Evolutionary conservation across 441 rosid genomes (phyloP), one percentile per base, ranked within the genome.

Genomic region (Manihot esculenta): DNA sequence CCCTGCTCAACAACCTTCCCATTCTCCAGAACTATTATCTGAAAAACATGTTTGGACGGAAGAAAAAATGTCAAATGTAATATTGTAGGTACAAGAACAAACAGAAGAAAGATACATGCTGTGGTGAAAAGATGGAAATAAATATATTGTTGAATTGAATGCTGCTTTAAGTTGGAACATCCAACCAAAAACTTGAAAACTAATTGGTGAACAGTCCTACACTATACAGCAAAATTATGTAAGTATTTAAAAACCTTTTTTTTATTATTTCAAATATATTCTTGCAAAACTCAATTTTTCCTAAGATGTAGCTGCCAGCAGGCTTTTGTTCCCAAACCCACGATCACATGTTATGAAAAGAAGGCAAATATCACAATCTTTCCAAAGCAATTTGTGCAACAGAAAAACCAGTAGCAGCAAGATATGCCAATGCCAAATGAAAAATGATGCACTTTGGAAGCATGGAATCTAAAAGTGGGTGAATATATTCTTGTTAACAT

Each of bases 1-100:
- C 99, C 99, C 60, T 96, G 98, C 71, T 96, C 97, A 21, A 93
- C 87, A 71, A 96, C 97, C 88, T 82, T 91, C 82, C 99, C 98
- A 61, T 80, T 83, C 86, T 93, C 98, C 81, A 96, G 77, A 71
- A 96, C 97, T 70, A 96, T 84, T 65, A 96, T 96, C 98, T 94
- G 93, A 71, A 4, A 59, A 50, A 69, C 60, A 75, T 50, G 38
- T 63, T 54, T 27, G 56, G 41, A 35, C 20, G 64, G 26, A 59
- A 24, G 42, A 58, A 66, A 62, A 26, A 59, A 4, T 35, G 45
- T 58, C 68, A 24, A 55, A 78, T 33, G 24, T 2, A 50, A 51
- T 2, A 53, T 3, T 38, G 7, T 7, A 4, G 53, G 54, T 38
- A 63, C 33, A 5, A 24, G 21, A 78, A 70, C 17, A 41, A 13